These are phyloP conservation scores for Suillus luteus DNA, from an alignment of 768 basidiomycete genomes.

Conservation along the genomic window DNA sequence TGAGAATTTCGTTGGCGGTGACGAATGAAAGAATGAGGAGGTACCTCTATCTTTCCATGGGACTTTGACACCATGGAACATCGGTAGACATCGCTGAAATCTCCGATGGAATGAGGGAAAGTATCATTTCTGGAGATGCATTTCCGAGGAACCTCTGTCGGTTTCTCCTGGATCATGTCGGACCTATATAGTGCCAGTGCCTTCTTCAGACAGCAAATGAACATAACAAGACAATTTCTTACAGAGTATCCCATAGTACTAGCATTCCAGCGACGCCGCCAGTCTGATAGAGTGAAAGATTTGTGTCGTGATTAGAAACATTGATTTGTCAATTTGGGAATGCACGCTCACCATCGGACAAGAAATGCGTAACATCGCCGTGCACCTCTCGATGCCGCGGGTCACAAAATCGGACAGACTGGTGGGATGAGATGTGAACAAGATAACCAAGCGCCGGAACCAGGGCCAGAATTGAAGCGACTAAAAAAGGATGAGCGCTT, in stretches of 20 bases:
- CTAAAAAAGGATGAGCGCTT: not conserved
- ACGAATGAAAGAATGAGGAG: not conserved
- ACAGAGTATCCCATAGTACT: conserved; percentile 3
- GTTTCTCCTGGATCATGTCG: not conserved
- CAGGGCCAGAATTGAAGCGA: not conserved
- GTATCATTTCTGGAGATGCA: not conserved
- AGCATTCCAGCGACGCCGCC: not conserved
- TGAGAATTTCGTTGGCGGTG: not conserved
- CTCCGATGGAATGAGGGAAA: not conserved
- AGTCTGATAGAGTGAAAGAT: not conserved
- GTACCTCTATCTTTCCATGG: conserved; percentile 8
- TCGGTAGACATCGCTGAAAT: conserved; percentile 6
- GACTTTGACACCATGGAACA: conserved; percentile 6
- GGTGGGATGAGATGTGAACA: not conserved
- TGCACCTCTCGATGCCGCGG: not conserved
- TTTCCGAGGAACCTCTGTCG: not conserved
- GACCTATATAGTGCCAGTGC: not conserved
- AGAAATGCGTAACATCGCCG: not conserved
- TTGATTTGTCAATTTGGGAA: not conserved
- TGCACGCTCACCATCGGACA: not conserved
- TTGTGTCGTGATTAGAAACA: not conserved
- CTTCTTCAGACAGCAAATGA: not conserved
- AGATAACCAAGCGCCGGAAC: not conserved
- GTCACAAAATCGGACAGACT: not conserved
- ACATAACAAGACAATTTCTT: not conserved